These are phyloP conservation scores for Penicillium cataractarum DNA, from an alignment of 495 filamentous ascomycete species.

Conservation along the genomic window DNA sequence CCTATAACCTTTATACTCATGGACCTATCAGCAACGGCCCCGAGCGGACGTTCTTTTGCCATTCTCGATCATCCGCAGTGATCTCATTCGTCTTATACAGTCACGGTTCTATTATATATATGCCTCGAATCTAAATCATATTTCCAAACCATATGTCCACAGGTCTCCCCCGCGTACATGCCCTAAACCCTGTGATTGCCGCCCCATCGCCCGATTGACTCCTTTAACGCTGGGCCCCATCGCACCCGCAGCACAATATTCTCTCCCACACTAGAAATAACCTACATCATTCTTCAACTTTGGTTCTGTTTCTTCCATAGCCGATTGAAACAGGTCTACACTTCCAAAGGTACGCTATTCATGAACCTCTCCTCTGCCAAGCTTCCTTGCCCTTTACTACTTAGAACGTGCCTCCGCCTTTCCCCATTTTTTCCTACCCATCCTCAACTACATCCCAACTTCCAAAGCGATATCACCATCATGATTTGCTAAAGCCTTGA, in stretches of 20 bases:
- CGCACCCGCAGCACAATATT: neutral
- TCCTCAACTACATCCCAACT: neutral
- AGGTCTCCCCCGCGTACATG: neutral
- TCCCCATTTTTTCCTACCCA: no score
- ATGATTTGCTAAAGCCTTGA: neutral
- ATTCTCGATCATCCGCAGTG: constrained; percentile 17
- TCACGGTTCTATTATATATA: constrained; percentile 22
- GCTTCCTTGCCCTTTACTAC: neutral
- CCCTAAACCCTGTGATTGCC: constrained; percentile 23
- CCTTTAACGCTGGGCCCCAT: neutral
- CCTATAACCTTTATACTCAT: neutral
- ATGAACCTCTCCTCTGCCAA: neutral
- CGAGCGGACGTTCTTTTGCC: constrained; percentile 13
- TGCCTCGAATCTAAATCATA: constrained; percentile 2
- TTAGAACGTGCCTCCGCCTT: neutral
- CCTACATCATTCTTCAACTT: constrained; percentile 9
- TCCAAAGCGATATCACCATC: neutral
- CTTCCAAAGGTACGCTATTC: constrained; percentile 15
- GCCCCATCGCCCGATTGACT: constrained; percentile 16
- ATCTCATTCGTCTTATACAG: constrained; percentile 24
- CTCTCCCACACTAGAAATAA: neutral
- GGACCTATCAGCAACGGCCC: constrained; percentile 23
- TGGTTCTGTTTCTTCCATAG: constrained; percentile 8
- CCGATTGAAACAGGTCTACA: constrained; percentile 9
- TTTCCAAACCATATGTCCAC: neutral